Base-by-base conservation (phyloP, 2,329 filamentous ascomycete species). In the Fusarium oxysporum region DNA sequence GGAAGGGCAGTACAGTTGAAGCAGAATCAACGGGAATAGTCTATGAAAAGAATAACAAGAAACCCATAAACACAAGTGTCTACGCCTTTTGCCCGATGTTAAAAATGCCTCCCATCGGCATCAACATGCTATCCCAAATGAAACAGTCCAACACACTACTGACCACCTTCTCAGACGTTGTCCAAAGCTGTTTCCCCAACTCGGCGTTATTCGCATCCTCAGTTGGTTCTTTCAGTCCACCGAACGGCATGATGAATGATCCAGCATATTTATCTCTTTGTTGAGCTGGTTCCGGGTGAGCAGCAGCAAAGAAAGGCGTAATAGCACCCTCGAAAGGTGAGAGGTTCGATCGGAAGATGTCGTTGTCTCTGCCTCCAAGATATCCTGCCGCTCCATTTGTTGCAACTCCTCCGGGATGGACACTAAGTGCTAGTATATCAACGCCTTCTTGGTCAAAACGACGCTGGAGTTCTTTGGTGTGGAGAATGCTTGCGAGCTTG, bases 141-240 rank as follows among this genome's bases (percentile, higher is more conserved):
- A 54, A 54, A n/a, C 50, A 54, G 3, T 54, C 50, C 33, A 54
- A n/a, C 23, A 40, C 50, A 54, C 50, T n/a, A n/a, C 50, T 54
- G 9, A 54, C 33, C 2, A 54, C 50, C 19, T 35, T 47, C 54
- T 57, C 38, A 35, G 54, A 57, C 2, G 54, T 35, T 6, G 30
- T 11, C 40, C 54, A 57, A 13, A 57, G 54, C 5, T 47, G 54
- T 5, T 57, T 43, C 19, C 33, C 50, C 13, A 54, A 40, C 7
- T 54, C 50, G 1, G 5, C 50, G 4, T 40, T 28, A 1, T 40
- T 28, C 9, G 33, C 33, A 4, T 54, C 33, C 19, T 54, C 19
- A 5, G 50, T 54, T 40, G 33, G 23, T 9, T 40, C 50, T 12
- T 54, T 54, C 5, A 40, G 1, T 4, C 13, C 50, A n/a, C 50